phyloP scores from a whole-genome alignment of 1,139 yeast genomes.

The Nakaseomyces delphensis region DNA sequence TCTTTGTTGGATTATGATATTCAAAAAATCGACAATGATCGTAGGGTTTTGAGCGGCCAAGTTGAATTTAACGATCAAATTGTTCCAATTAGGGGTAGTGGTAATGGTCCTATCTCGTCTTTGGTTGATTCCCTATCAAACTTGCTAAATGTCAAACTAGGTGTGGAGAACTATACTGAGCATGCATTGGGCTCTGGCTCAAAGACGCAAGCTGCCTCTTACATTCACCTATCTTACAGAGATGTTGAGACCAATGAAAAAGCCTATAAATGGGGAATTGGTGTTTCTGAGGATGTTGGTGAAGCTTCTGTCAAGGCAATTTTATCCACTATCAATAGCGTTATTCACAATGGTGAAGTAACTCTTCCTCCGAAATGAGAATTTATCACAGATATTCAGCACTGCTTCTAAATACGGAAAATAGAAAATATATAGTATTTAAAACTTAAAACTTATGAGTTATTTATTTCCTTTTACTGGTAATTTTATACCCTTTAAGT shows the following conservation, averaged over 20 bases:
- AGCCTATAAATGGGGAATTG: slow-evolving; percentile 79
- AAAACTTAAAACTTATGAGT: too few species aligned
- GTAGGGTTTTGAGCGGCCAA: slow-evolving; percentile 44
- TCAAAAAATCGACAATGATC: slow-evolving; percentile 35
- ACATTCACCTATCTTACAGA: slow-evolving; percentile 53
- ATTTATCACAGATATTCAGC: too few species aligned
- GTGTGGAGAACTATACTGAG: slow-evolving; percentile 80
- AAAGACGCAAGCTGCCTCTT: slow-evolving; percentile 82
- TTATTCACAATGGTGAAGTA: slow-evolving; percentile 30
- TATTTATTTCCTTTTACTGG: too few species aligned
- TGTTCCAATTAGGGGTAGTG: slow-evolving; percentile 53
- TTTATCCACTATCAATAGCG: slow-evolving; percentile 57
- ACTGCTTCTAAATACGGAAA: too few species aligned
- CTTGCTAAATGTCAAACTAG: slow-evolving; percentile 49
- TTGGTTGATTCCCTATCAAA: slow-evolving; percentile 67
- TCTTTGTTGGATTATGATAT: slow-evolving; percentile 46
- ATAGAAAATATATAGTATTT: too few species aligned
- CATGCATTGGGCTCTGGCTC: slow-evolving; percentile 89
- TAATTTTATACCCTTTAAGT: too few species aligned
- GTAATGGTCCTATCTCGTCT: slow-evolving; percentile 95
- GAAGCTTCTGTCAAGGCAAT: slow-evolving; percentile 81
- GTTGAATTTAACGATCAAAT: slow-evolving; percentile 41
- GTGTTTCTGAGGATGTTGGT: slow-evolving; percentile 86
- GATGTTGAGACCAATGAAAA: slow-evolving; percentile 37
- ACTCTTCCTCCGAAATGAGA: slow-evolving; percentile 17